Evolutionary conservation across 2,329 filamentous ascomycete genomes (phyloP).

Genomic region (Claviceps fusiformis): DNA sequence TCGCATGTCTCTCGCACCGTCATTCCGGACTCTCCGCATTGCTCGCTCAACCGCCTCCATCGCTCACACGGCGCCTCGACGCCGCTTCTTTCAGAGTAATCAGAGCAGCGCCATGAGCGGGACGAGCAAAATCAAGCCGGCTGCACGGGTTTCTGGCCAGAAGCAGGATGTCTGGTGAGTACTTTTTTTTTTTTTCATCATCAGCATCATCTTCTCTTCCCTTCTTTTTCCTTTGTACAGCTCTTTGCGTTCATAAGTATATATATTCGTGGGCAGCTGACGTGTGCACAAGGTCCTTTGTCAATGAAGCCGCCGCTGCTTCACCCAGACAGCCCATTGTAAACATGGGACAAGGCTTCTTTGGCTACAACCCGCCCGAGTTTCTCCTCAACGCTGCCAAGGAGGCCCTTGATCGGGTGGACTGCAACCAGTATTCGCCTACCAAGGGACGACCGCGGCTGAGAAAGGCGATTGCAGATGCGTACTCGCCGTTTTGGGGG

Average conservation of each 20-base stretch:
- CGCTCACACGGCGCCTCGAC: neutral
- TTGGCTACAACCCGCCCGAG: slow-evolving; percentile 84
- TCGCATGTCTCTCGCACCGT: neutral
- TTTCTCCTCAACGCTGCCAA: slow-evolving; percentile 91
- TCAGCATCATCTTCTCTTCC: neutral
- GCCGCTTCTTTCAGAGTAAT: slow-evolving; percentile 10
- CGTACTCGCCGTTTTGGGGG: slow-evolving; percentile 84
- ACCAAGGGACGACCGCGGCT: slow-evolving; percentile 85
- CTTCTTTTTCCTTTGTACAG: neutral
- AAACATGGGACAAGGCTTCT: slow-evolving; percentile 57
- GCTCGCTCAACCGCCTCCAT: neutral
- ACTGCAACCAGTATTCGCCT: slow-evolving; percentile 97
- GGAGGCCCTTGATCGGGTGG: slow-evolving; percentile 73
- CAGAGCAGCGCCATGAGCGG: slow-evolving; percentile 25
- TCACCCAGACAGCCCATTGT: slow-evolving; percentile 51
- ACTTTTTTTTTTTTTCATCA: too few species aligned
- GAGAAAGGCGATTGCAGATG: slow-evolving; percentile 83
- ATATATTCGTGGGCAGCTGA: neutral
- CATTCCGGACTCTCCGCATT: neutral
- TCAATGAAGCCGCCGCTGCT: slow-evolving; percentile 51
- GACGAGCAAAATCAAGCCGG: slow-evolving; percentile 34
- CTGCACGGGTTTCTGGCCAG: slow-evolving; percentile 34
- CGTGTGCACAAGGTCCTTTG: slow-evolving; percentile 39
- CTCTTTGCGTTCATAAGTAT: too few species aligned
- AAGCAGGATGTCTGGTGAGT: slow-evolving; percentile 39